Evolutionary conservation across 164 flowering plant genomes (phyloP), one percentile per base, ranked within the genome.

Genomic region (Platanus orientalis): DNA sequence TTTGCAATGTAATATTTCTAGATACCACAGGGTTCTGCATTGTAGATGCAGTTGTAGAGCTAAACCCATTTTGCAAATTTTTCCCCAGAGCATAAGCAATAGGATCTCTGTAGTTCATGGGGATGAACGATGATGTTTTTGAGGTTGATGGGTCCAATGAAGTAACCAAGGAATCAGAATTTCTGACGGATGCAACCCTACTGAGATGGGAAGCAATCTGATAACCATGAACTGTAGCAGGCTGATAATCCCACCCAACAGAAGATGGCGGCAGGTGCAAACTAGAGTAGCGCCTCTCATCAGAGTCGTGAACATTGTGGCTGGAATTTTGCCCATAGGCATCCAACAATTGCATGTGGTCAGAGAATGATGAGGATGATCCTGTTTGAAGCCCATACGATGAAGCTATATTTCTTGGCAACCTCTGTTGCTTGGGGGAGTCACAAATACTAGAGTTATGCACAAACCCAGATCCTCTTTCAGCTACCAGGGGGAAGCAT

Each of bases 141-240:
- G 74, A 72, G 13, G 72, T 54, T 24, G 74, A 57, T 7, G 76
- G 52, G 34, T 87, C 87, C 74, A 76, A 28, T 64, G 68, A 80
- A 44, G 68, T 56, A 61, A 63, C 76, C 51, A 69, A 67, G 69
- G 71, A 57, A 69, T 73, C 79, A n/a, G 73, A 56, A 60, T 52
- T 70, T 71, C 72, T 76, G 21, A 81, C 92, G 54, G 76, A 75
- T 17, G 83, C 70, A n/a, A 75, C 61, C 61, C 79, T 77, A 73
- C 56, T 76, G 42, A 81, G 71, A 76, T 81, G 83, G 2, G 95
- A 83, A 5, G 91, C 76, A 34, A 89, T 45, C 73, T 89, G 90
- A 76, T 81, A 89, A 48, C 96, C 99, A 76, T 89, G 97, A 6
- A 91, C 77, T 7, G 96, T 94, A 42, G 85, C 84, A 20, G 97